Evolutionary conservation across 1,284 basidiomycete genomes (phyloP), one percentile per base, ranked within the genome.

Genomic region (Termitomyces sp.): DNA sequence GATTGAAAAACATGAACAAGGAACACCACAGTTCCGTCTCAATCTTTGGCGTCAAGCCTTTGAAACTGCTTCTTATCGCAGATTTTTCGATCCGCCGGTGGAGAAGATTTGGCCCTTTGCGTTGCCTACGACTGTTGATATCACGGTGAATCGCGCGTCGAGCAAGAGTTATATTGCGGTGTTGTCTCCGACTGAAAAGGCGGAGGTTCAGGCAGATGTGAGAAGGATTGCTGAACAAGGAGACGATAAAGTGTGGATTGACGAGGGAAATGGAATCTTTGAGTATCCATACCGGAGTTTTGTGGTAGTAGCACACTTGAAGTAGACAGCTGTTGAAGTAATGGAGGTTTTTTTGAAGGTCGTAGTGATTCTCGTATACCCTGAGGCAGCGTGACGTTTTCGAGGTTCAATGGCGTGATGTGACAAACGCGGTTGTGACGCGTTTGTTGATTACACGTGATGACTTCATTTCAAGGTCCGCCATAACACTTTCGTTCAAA

Each of bases 81-180:
- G 68, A 18, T 64, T 66, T 49, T 90, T 90, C 65, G 62, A 74
- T 49, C 66, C 76, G 13, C 80, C 74, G 3, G 67, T 79, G 55
- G 84, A 88, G 64, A 71, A 73, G 53, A 64, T 66, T 21, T 86
- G 79, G 75, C 56, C 65, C 5, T 79, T 81, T 53, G 61, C 66
- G 7, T 68, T 86, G 13, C 67, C 71, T 11, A 72, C 74, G 0
- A 81, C 78, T 2, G 66, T 72, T 26, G 69, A 82, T n/a, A 72
- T 71, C 18, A 79, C 77, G 10, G 65, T 81, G n/a, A 71, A 86
- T 50, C 73, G 88, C 46, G 84, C 80, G 0, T 71, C 68, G 49
- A 89, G 81, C 70, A 90, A 89, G 71, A 89, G 87, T 62, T 91
- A 88, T 63, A 80, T 89, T 37, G 72, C 81, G 0, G 61, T 86